Conservation (phyloP, 2,329 filamentous ascomycete genomes). For the Leptographium lundbergii region DNA sequence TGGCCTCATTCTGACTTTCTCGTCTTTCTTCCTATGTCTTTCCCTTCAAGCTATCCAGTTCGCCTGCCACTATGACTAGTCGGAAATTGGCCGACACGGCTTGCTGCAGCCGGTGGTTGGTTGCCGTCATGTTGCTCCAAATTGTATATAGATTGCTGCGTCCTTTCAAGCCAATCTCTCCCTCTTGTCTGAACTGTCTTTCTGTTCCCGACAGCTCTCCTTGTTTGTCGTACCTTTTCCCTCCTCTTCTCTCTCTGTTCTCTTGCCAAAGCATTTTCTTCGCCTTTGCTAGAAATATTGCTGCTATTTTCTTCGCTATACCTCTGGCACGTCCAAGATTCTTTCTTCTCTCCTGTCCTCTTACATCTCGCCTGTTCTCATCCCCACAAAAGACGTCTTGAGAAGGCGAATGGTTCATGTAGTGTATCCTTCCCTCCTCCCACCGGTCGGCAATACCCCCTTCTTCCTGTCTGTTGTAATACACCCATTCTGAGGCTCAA, state of each 20-base stretch:
- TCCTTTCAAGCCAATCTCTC: neutral
- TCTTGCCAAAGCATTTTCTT: no score
- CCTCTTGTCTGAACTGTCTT: neutral
- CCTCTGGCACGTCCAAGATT: neutral
- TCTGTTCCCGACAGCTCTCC: neutral
- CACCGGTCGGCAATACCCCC: neutral
- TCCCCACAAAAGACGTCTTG: no score
- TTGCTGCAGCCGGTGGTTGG: neutral
- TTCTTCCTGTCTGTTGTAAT: neutral
- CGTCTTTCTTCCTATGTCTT: neutral
- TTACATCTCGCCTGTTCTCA: no score
- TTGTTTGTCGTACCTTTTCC: neutral
- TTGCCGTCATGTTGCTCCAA: neutral
- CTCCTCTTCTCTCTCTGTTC: no score
- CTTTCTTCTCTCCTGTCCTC: no score
- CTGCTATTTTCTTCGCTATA: no score
- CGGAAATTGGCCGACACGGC: neutral
- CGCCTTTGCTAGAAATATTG: no score
- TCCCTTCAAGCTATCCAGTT: neutral
- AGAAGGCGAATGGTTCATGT: no score
- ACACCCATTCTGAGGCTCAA: neutral
- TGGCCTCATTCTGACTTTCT: neutral
- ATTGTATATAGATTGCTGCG: neutral
- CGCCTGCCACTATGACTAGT: no score
- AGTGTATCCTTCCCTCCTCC: neutral